Base-by-base conservation (phyloP, 805 yeast genomes). In the Nakazawaea pomicola region DNA sequence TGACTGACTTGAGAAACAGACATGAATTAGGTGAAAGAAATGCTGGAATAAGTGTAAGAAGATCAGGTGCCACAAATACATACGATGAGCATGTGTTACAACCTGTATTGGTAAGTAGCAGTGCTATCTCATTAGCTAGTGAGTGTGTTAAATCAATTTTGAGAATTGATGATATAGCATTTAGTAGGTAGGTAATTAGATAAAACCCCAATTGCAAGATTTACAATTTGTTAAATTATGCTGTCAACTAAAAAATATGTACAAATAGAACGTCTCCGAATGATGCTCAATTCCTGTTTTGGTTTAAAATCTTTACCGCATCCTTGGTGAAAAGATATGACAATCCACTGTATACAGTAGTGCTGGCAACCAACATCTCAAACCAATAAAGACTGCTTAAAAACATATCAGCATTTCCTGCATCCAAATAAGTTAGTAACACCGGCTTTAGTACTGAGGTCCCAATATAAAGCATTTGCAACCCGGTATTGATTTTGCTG, bases 121-220 rank as follows among this genome's bases (percentile, higher is more conserved):
- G 96, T 63, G 96, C 98, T 37, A 82, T 93, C 44, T 80, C 95
- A 11, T 75, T 93, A 53, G 97, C 98, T 24, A 83, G 97, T 16
- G 99, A 93, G 69, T 85, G 95, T 50, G 98, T 91, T 45, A 95
- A 93, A 68, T 84, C 95, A 33, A 89, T 93, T 49, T 72, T 93
- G 61, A 83, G 99, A 65, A 93, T 93, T 56, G 99, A 93, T 64
- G 99, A 95, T 63, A 95, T 93, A 54, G 85, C 96, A 30, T 87
- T 93, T 60, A 81, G 95, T 62, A 78, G 95, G 61, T 85, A 68
- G 31, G 24, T 34, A n/a, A n/a, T n/a, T n/a, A n/a, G n/a, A n/a
- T n/a, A n/a, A n/a, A n/a, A n/a, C n/a, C n/a, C n/a, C n/a, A n/a
- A n/a, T n/a, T n/a, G n/a, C n/a, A n/a, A n/a, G n/a, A n/a, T n/a